phyloP scores from a whole-genome alignment of 2,329 filamentous ascomycete species.

The Pseudogymnoascus sp. region DNA sequence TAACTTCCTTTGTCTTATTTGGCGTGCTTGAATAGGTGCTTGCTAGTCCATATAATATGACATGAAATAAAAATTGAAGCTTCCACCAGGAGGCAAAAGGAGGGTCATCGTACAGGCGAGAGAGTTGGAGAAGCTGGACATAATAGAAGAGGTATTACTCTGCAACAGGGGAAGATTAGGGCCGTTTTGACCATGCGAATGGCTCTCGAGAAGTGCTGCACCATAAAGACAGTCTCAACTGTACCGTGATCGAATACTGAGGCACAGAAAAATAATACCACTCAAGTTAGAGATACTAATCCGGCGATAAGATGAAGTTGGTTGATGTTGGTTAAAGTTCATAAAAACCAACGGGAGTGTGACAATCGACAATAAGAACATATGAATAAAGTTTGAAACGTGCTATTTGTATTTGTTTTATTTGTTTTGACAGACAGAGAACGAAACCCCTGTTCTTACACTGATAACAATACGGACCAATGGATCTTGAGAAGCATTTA shows the following conservation, averaged over 20 bases:
- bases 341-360: not conserved
- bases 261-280: not conserved
- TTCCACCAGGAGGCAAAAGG: not conserved
- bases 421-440: not conserved
- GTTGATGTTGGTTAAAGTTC: not conserved
- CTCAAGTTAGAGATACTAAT: not conserved
- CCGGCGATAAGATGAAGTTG: too few species aligned
- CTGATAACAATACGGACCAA: not conserved
- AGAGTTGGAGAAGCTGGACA: not conserved
- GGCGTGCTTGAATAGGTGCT: not conserved
- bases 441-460: constrained; percentile 6
- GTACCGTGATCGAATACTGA: not conserved
- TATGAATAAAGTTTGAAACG: not conserved
- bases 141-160: not conserved
- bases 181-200: not conserved
- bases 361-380: not conserved
- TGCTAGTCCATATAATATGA: not conserved
- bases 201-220: not conserved
- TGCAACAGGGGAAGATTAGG: not conserved
- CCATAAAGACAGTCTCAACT: not conserved
- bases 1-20: not conserved
- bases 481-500: not conserved
- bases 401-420: not conserved
- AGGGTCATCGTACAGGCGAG: not conserved
- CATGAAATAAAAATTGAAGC: not conserved